A percentile compares a stretch with the other conserved stretches of the same genome.
These are phyloP conservation scores for Solanum aculeatissimum DNA, from an alignment of 305 asterid species.

Conservation along the genomic window DNA sequence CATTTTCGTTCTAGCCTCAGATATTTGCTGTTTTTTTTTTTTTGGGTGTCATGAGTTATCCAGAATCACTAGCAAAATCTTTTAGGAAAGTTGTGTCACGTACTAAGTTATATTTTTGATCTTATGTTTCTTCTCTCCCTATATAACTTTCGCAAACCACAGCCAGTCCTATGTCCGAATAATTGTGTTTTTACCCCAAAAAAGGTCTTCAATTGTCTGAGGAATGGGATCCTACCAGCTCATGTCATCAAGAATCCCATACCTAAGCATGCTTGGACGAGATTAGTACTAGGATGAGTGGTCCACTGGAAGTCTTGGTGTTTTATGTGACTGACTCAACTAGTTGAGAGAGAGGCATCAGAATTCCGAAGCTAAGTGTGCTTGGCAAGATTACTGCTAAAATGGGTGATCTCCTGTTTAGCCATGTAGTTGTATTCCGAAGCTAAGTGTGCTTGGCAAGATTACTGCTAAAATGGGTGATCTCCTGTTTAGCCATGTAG, in stretches of 20 bases:
- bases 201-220: neutral
- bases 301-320: neutral
- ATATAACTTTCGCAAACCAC: neutral
- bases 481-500: neutral
- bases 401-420: neutral
- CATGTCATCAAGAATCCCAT: neutral
- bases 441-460: neutral
- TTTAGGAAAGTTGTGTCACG: neutral
- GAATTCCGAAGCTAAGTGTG: neutral
- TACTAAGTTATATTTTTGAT: neutral
- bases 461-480: neutral
- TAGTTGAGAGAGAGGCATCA: neutral
- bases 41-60: neutral
- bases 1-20: neutral
- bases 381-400: neutral
- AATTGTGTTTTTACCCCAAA: neutral
- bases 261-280: neutral
- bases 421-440: neutral
- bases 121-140: neutral
- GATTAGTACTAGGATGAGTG: neutral
- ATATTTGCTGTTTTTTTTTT: neutral
- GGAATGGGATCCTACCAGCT: neutral
- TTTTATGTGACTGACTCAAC: neutral
- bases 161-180: neutral
- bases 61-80: neutral